Evolutionary conservation across 2,329 filamentous ascomycete species (phyloP), one percentile per base, ranked within the genome.

Genomic region (Hawksworthiomyces lignivorus): DNA sequence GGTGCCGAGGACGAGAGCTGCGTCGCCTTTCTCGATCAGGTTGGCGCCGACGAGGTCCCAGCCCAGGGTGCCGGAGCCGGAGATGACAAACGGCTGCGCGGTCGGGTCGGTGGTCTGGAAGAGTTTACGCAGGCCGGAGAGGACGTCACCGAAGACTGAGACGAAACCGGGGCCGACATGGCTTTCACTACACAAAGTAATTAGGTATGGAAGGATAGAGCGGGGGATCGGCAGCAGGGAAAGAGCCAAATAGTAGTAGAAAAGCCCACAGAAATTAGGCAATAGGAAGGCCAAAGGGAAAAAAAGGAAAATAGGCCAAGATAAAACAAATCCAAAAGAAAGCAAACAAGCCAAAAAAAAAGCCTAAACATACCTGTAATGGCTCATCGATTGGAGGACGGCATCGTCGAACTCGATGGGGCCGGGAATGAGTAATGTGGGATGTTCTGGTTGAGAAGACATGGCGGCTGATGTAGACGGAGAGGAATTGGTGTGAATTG

Each of bases 321-420:
- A 27, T n/a, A 17, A 19, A 17, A n/a, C n/a, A n/a, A n/a, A n/a
- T n/a, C n/a, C n/a, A 19, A 21, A 41, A 17, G 22, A 19, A 19
- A 22, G 26, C 17, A 21, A 15, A 32, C 15, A 29, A 40, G 30
- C 27, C 28, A 20, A 19, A 22, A n/a, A 39, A 30, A n/a, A 39
- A 41, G 7, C 5, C 28, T 19, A 17, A 18, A 32, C 19, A 9
- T 69, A 87, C 84, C 85, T 90, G 69, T 84, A 94, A 67, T 95
- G 88, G 70, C 84, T 83, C 90, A 96, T 96, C 48, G 88, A 87
- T 64, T 89, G 78, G 39, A 96, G 79, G 47, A 97, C 90, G 36
- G 82, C 88, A 90, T 97, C 90, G 62, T 96, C 90, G 60, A 96
- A 96, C 70, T 97, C 90, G 63, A 97, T 94, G 58, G 92, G 92